Evolutionary conservation across 140 eudicot species (phyloP), one percentile per base, ranked within the genome.

Genomic region (Bidens hawaiensis): DNA sequence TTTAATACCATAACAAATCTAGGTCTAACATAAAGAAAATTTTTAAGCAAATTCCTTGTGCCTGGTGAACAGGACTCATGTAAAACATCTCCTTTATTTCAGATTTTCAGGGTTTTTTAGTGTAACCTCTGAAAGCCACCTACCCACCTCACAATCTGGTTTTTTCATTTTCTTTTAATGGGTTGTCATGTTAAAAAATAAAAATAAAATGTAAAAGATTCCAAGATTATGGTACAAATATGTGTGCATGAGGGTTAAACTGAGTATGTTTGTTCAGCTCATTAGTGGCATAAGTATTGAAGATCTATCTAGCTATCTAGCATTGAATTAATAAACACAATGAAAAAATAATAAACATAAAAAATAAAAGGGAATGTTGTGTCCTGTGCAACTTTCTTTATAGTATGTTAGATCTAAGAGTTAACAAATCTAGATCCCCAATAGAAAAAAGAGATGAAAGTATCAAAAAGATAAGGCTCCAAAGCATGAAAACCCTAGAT

Each of bases 401-500:
- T 64, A 12, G 52, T 2, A 46, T 36, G 56, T 34, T 74, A 58
- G 49, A 66, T 63, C 68, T 47, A 25, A 33, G 13, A 47, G 13
- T 55, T 23, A n/a, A 57, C 28, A 33, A 26, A 66, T 25, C 34
- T 15, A 66, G 14, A 34, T 34, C 33, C 42, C 21, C 13, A 9
- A 4, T 4, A 16, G 31, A 52, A 27, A 43, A 31, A 19, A 60
- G 24, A 28, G 14, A 47, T 15, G 18, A 12, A 3, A 70, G n/a
- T 40, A 5, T 5, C 0, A 36, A 53, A 49, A 42, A 26, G 1
- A 3, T 27, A 6, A 55, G 43, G 52, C 4, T 43, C 0, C 24
- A 23, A 36, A 65, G 40, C 38, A 58, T 36, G 52, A 34, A 72
- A 74, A 74, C 78, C 74, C 78, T 74, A 74, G 69, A 67, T 65